These are phyloP conservation scores for Obba rivulosa DNA, from an alignment of 768 basidiomycete genomes.

Conservation along the genomic window DNA sequence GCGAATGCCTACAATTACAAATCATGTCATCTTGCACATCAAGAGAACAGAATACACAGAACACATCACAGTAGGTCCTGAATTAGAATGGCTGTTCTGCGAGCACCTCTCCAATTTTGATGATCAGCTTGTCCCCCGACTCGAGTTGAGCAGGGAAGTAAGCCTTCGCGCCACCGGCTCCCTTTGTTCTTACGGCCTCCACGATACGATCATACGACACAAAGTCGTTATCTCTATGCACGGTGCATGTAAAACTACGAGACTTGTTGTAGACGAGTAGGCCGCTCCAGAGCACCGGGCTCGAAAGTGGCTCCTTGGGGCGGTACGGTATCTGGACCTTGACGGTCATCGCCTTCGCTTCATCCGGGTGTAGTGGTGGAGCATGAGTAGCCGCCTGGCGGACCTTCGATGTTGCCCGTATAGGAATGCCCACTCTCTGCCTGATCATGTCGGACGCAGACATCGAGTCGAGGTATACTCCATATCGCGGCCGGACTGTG, in stretches of 20 bases:
- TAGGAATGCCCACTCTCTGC: slow-evolving; percentile 21
- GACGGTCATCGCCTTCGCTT: slow-evolving; percentile 39
- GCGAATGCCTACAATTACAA: too few species aligned
- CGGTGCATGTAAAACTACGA: slow-evolving; percentile 43
- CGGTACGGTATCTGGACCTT: slow-evolving; percentile 46
- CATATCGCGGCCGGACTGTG: slow-evolving; percentile 42
- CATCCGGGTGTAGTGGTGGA: slow-evolving; percentile 15
- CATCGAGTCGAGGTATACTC: slow-evolving; percentile 9
- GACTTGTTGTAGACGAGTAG: slow-evolving; percentile 48
- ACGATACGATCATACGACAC: slow-evolving; percentile 36
- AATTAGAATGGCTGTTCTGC: slow-evolving; percentile 50
- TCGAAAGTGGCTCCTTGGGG: too few species aligned
- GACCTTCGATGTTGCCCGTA: slow-evolving; percentile 12
- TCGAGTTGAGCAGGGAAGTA: slow-evolving; percentile 51
- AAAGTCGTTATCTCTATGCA: slow-evolving; percentile 27
- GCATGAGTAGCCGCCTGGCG: slow-evolving; percentile 12
- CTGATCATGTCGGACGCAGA: slow-evolving; percentile 28
- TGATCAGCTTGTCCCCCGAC: slow-evolving; percentile 38
- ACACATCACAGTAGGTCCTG: too few species aligned
- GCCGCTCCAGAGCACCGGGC: not conserved
- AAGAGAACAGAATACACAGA: too few species aligned
- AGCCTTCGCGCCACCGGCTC: slow-evolving; percentile 39
- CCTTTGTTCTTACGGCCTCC: slow-evolving; percentile 32
- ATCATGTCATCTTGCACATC: too few species aligned
- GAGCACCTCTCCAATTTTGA: slow-evolving; percentile 45